phyloP scores from a whole-genome alignment of 805 yeast species.

The Komagataella pseudopastoris region DNA sequence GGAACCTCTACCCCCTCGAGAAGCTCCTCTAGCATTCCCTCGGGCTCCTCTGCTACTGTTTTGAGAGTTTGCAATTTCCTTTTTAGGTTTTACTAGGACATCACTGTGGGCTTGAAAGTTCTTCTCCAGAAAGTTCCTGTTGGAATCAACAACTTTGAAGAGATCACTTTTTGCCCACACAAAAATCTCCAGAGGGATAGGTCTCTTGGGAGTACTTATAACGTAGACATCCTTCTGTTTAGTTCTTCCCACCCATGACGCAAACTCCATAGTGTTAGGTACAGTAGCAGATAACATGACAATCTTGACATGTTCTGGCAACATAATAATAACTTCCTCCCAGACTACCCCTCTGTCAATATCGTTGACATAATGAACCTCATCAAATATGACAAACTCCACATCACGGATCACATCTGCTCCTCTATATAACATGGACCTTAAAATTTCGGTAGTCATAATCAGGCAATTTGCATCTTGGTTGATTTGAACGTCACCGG shows the following conservation, averaged over 20 bases:
- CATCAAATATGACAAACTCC: slow-evolving; percentile 95
- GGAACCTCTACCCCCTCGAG: slow-evolving; percentile 5
- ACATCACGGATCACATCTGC: slow-evolving; percentile 95
- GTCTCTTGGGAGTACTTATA: slow-evolving; percentile 91
- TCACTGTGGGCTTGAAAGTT: slow-evolving; percentile 53
- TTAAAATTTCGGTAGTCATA: slow-evolving; percentile 93
- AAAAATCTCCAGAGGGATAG: slow-evolving; percentile 84
- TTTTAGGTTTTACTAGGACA: slow-evolving; percentile 29
- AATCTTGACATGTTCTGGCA: slow-evolving; percentile 91
- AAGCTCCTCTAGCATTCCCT: slow-evolving; percentile 11
- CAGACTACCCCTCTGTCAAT: slow-evolving; percentile 97
- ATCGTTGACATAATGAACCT: slow-evolving; percentile 95
- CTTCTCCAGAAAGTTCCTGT: slow-evolving; percentile 50
- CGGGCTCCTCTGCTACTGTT: slow-evolving; percentile 18
- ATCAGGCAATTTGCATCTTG: slow-evolving; percentile 93
- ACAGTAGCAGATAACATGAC: slow-evolving; percentile 92
- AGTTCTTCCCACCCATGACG: slow-evolving; percentile 97
- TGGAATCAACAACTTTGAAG: slow-evolving; percentile 61
- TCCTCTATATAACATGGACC: slow-evolving; percentile 93
- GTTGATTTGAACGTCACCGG: slow-evolving; percentile 96
- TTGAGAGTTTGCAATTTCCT: slow-evolving; percentile 22
- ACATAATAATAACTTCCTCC: slow-evolving; percentile 98
- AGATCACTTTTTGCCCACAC: slow-evolving; percentile 72
- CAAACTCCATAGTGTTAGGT: slow-evolving; percentile 96
- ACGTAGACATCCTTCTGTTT: slow-evolving; percentile 93